Percentiles rank a stretch among this genome's conserved stretches.
Conservation (phyloP, 2,329 filamentous ascomycete species). For the Fusarium redolens region DNA sequence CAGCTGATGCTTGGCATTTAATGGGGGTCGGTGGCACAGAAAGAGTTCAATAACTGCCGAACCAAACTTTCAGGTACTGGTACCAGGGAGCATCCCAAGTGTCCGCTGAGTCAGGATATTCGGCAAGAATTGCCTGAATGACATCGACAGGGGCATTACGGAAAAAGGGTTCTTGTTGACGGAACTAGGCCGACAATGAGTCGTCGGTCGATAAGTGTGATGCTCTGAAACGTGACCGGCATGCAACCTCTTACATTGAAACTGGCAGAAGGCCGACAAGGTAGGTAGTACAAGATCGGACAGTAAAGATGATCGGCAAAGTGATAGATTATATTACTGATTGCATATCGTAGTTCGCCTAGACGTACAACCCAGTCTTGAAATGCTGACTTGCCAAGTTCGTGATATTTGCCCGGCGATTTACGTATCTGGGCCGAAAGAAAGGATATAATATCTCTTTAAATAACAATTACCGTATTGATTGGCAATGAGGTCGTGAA, state of each 20-base stretch:
- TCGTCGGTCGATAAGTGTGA: background rate
- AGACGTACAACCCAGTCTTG: background rate
- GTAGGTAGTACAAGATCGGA: background rate
- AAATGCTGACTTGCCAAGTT: background rate
- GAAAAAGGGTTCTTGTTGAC: too few species aligned
- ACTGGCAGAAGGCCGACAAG: background rate
- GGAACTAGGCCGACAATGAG: background rate
- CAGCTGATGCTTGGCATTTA: background rate
- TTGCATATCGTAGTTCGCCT: rapidly evolving
- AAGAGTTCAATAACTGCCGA: background rate
- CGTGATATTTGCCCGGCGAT: background rate
- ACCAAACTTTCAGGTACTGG: background rate
- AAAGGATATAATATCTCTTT: too few species aligned
- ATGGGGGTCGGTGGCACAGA: background rate
- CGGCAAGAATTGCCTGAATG: background rate
- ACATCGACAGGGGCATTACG: background rate
- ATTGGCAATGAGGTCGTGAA: rapidly evolving
- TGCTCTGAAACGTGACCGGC: background rate
- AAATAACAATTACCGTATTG: rapidly evolving
- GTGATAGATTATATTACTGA: background rate
- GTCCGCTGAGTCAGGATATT: background rate
- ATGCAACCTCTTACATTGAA: background rate
- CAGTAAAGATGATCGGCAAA: background rate
- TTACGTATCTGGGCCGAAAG: background rate
- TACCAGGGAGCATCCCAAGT: background rate